Evolutionary conservation across 2,329 filamentous ascomycete genomes (phyloP).

Genomic region (Penicillium sp.): DNA sequence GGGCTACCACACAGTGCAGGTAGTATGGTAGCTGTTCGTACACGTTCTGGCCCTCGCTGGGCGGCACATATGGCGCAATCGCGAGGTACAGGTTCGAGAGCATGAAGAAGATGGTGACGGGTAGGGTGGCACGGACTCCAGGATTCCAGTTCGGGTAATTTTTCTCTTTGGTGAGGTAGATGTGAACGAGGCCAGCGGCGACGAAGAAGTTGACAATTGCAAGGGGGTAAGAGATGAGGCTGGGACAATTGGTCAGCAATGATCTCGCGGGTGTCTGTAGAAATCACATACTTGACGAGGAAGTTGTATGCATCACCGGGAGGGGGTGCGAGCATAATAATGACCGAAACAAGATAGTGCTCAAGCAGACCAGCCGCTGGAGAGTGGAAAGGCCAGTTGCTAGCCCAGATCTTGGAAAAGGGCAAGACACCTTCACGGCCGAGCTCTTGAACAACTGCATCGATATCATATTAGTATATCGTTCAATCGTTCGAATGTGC

Average conservation of each 20-base stretch:
- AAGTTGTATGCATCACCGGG: conserved; percentile 70
- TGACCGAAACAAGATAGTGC: conserved; percentile 65
- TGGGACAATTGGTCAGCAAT: conserved; percentile 11
- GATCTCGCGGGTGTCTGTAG: neutral
- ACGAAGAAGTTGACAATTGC: conserved; percentile 55
- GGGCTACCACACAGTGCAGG: conserved; percentile 54
- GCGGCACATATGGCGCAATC: conserved; percentile 54
- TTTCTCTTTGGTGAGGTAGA: conserved; percentile 43
- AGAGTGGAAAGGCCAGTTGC: conserved; percentile 65
- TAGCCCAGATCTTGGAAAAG: conserved; percentile 66
- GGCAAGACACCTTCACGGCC: conserved; percentile 70
- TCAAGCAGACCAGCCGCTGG: conserved; percentile 60
- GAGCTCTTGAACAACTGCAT: conserved; percentile 54
- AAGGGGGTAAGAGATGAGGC: conserved; percentile 43
- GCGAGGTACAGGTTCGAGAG: conserved; percentile 55
- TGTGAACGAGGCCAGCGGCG: conserved; percentile 49
- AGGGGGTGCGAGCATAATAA: conserved; percentile 66
- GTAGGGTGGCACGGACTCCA: conserved; percentile 51
- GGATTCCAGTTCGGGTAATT: conserved; percentile 50
- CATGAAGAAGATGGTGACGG: conserved; percentile 54
- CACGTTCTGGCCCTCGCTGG: conserved; percentile 49
- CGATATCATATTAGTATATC: conserved; percentile 5
- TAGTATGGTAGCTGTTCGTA: conserved; percentile 56
- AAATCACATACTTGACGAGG: conserved; percentile 39
- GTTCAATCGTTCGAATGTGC: neutral